These are phyloP conservation scores for Xylaria sp. DNA, from an alignment of 2,329 filamentous ascomycete genomes.

Conservation along the genomic window DNA sequence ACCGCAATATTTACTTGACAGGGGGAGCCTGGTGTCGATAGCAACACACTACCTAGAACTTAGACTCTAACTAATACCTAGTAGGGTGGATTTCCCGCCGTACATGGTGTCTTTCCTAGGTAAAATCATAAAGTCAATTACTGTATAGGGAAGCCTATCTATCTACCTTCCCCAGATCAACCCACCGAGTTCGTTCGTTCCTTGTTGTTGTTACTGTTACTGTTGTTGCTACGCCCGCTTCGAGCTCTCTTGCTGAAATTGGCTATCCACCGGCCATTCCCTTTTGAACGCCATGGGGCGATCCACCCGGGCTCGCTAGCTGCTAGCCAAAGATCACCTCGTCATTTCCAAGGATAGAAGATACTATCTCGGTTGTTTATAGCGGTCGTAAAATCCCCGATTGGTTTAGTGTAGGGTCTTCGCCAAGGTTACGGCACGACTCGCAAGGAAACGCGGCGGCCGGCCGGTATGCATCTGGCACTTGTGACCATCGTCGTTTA, in stretches of 20 bases:
- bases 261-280: slow-evolving; percentile 28
- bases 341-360: slow-evolving; percentile 26
- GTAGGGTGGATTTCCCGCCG: background rate
- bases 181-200: background rate
- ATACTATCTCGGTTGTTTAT: slow-evolving; percentile 25
- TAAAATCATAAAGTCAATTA: background rate
- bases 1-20: slow-evolving; percentile 19
- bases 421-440: slow-evolving; percentile 13
- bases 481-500: background rate
- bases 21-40: slow-evolving; percentile 7
- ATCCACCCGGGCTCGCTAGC: slow-evolving; percentile 19
- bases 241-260: slow-evolving; percentile 28
- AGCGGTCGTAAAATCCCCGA: slow-evolving; percentile 36
- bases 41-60: background rate
- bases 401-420: slow-evolving; percentile 29
- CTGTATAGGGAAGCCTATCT: background rate
- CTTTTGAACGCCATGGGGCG: slow-evolving; percentile 26
- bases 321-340: slow-evolving; percentile 7
- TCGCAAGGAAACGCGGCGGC: background rate
- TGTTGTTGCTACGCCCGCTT: slow-evolving; percentile 6
- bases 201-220: slow-evolving; percentile 6
- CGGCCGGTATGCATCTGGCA: background rate
- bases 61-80: background rate
- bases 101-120: background rate
- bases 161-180: background rate